Evolutionary conservation across 2,329 filamentous ascomycete genomes (phyloP), one percentile per base, ranked within the genome.

Genomic region (Fusarium foetens): DNA sequence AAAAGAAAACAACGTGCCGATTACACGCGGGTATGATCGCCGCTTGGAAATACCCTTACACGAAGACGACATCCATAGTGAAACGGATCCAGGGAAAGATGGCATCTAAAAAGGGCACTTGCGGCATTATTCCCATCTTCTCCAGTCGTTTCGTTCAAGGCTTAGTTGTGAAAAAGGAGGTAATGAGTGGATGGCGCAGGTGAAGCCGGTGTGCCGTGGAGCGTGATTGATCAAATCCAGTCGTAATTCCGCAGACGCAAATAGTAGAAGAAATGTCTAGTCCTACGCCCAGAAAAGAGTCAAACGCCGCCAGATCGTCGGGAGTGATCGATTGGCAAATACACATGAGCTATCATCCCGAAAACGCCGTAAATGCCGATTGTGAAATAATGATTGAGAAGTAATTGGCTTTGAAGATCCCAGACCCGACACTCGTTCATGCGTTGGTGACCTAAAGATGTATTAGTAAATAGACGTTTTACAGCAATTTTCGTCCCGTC

Each of bases 391-490:
- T 68, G 59, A 16, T 7, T 53, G 38, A 42, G 13, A 65, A 52
- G 43, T 62, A 29, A 25, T 52, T 57, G 63, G 19, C 31, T 41
- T 53, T 60, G 27, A 70, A 66, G 66, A 73, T 72, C 17, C 21
- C 13, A 64, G 27, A 67, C 54, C 52, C 33, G 53, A 57, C 14
- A 51, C 25, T 45, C 67, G 76, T 79, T 89, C 82, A 90, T 81
- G 87, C 88, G 77, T 90, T 89, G 81, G 87, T 89, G 67, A 89
- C 88, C 87, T 89, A 19, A 11, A 17, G 6, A 27, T 23, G 7
- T 42, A 70, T 77, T 72, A 80, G 72, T 48, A 53, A 46, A 14
- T 10, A 36, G 35, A 35, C 19, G 17, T 48, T 43, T 23, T 23
- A 25, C 23, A 12, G 5, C 10, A 31, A 3, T 16, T 12, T 8